Evolutionary conservation across 2,329 filamentous ascomycete species (phyloP).

Genomic region (Zymoseptoria crescenta): DNA sequence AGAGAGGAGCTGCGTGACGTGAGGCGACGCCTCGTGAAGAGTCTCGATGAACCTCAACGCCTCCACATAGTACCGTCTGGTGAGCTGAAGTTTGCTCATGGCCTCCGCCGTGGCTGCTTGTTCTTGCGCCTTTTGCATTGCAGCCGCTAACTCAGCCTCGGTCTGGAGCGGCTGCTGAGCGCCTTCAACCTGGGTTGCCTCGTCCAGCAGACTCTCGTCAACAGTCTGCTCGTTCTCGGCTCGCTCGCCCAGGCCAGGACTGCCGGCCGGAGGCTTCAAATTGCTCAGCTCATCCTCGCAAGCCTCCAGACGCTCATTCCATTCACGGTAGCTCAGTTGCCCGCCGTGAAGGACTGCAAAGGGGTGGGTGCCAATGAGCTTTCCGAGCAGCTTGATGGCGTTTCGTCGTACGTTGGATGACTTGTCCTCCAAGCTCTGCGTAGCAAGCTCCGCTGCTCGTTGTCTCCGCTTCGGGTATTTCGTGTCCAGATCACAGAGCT

Average conservation of each 20-base stretch:
- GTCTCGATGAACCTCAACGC: constrained; percentile 90
- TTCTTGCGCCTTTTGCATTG: constrained; percentile 70
- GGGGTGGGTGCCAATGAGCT: constrained; percentile 86
- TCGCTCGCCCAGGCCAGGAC: constrained; percentile 63
- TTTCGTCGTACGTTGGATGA: constrained; percentile 95
- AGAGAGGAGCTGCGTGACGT: constrained; percentile 78
- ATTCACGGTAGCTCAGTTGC: constrained; percentile 75
- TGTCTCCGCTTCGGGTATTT: constrained; percentile 92
- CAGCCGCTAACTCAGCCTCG: constrained; percentile 67
- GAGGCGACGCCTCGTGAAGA: constrained; percentile 70
- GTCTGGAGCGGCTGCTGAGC: constrained; percentile 59
- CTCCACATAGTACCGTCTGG: constrained; percentile 85
- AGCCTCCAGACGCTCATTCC: constrained; percentile 71
- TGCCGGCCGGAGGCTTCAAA: constrained; percentile 71
- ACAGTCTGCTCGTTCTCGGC: constrained; percentile 58
- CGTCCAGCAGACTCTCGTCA: constrained; percentile 73
- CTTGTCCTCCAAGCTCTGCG: constrained; percentile 88
- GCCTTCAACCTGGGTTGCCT: constrained; percentile 70
- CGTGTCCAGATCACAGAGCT: constrained; percentile 85
- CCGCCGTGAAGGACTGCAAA: constrained; percentile 89
- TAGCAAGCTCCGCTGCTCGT: constrained; percentile 76
- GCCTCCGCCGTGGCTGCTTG: constrained; percentile 84
- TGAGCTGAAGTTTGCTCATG: constrained; percentile 78
- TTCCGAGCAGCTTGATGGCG: constrained; percentile 83
- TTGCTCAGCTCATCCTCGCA: constrained; percentile 76